These are phyloP conservation scores for Alternaria longipes DNA, from an alignment of 2,329 filamentous ascomycete genomes.

Conservation along the genomic window DNA sequence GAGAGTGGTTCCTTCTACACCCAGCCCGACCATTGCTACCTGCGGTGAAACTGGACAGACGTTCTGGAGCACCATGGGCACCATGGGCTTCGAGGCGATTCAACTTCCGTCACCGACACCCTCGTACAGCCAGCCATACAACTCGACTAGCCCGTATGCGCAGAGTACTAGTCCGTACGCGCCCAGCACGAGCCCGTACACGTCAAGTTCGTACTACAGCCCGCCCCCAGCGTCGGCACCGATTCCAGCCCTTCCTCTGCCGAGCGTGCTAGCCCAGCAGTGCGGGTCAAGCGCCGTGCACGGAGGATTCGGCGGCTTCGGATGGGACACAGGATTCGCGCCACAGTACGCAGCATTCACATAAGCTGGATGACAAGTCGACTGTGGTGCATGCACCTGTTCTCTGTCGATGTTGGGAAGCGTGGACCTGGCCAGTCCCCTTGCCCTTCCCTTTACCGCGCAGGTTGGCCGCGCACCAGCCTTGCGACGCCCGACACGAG, in stretches of 20 bases:
- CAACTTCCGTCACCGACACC: slow-evolving; percentile 79
- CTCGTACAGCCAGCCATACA: slow-evolving; percentile 75
- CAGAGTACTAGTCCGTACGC: slow-evolving; percentile 52
- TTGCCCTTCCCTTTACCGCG: slow-evolving; percentile 32
- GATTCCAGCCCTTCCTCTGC: slow-evolving; percentile 79
- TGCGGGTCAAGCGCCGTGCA: slow-evolving; percentile 74
- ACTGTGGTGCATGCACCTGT: slow-evolving; percentile 33
- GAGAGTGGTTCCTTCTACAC: slow-evolving; percentile 90
- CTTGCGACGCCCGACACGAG: slow-evolving; percentile 52
- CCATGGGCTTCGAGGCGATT: slow-evolving; percentile 71
- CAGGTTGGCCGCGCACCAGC: slow-evolving; percentile 53
- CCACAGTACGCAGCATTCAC: slow-evolving; percentile 77
- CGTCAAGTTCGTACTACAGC: slow-evolving; percentile 78
- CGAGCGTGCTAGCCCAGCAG: slow-evolving; percentile 83
- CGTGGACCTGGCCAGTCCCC: slow-evolving; percentile 56
- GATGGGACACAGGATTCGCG: slow-evolving; percentile 88
- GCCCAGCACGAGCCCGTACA: slow-evolving; percentile 66
- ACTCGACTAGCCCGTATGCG: slow-evolving; percentile 53
- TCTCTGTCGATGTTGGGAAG: slow-evolving; percentile 46
- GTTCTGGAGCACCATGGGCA: slow-evolving; percentile 77
- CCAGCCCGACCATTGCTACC: slow-evolving; percentile 73
- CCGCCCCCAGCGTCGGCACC: slow-evolving; percentile 77
- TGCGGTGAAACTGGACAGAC: slow-evolving; percentile 75
- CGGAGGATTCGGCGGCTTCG: slow-evolving; percentile 77
- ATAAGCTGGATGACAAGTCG: slow-evolving; percentile 61